phyloP scores from a whole-genome alignment of 495 filamentous ascomycete species.

The Trichoderma asperelloides region DNA sequence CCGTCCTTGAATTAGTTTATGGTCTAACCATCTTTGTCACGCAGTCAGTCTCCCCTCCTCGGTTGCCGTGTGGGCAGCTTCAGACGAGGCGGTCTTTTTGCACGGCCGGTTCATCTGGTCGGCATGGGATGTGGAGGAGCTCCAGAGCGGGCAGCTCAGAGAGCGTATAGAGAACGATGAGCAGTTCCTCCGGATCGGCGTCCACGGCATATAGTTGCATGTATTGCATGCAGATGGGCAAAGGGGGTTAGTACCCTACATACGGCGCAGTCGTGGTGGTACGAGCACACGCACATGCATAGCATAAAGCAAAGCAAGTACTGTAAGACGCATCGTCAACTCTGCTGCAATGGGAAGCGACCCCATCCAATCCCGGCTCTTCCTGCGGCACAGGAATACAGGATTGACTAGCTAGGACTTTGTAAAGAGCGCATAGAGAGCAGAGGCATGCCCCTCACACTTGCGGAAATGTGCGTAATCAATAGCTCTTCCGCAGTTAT shows the following conservation, averaged over 20 bases:
- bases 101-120: conserved; percentile 41
- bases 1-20: too few relatives aligned
- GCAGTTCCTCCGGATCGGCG: not conserved
- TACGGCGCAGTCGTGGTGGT: too few relatives aligned
- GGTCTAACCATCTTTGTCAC: not conserved
- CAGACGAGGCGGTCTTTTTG: conserved; percentile 38
- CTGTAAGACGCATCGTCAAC: too few relatives aligned
- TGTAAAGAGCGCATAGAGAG: too few relatives aligned
- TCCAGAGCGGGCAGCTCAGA: conserved; percentile 26
- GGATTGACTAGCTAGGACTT: too few relatives aligned
- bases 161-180: conserved; percentile 19
- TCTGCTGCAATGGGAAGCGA: too few relatives aligned
- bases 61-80: conserved; percentile 43
- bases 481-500: not conserved
- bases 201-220: not conserved
- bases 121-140: conserved; percentile 47
- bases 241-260: not conserved
- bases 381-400: too few relatives aligned
- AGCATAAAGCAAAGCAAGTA: too few relatives aligned
- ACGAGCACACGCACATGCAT: too few relatives aligned
- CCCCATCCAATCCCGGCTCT: too few relatives aligned
- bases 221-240: not conserved
- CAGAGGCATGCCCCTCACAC: too few relatives aligned
- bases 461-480: not conserved
- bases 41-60: conserved; percentile 34